Evolutionary conservation across 805 yeast species (phyloP).

Genomic region (Brettanomyces anomalus): DNA sequence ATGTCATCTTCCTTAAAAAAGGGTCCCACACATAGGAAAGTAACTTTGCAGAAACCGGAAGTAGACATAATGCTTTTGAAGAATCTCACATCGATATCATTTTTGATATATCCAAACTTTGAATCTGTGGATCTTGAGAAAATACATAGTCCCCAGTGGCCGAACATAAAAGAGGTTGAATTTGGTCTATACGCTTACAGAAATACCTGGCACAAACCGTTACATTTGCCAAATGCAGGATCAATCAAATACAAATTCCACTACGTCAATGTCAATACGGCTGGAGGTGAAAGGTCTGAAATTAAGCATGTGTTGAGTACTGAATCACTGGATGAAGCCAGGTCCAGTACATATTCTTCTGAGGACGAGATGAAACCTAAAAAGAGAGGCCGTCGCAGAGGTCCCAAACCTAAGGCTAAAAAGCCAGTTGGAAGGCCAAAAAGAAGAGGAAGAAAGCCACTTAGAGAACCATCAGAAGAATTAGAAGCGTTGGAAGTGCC

Average conservation of each 20-base stretch:
- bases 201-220: conserved; percentile 15
- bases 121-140: conserved; percentile 4
- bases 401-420: background rate
- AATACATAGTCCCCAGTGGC: conserved; percentile 1
- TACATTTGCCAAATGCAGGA: conserved; percentile 7
- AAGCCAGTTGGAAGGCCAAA: background rate
- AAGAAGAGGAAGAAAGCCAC: no score
- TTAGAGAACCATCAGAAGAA: no score
- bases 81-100: background rate
- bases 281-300: background rate
- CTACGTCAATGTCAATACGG: conserved; percentile 14
- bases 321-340: background rate
- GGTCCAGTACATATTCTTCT: background rate
- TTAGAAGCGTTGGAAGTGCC: background rate
- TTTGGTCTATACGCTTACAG: conserved; percentile 6
- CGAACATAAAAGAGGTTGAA: conserved; percentile 5
- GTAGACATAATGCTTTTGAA: background rate
- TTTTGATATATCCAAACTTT: conserved; percentile 8
- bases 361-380: background rate
- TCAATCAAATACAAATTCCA: conserved; percentile 4
- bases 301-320: background rate
- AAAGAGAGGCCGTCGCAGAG: background rate
- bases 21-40: no score
- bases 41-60: background rate
- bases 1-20: no score